Evolutionary conservation across 2,329 filamentous ascomycete genomes (phyloP), one percentile per base, ranked within the genome.

Genomic region (Fusarium annulatum): DNA sequence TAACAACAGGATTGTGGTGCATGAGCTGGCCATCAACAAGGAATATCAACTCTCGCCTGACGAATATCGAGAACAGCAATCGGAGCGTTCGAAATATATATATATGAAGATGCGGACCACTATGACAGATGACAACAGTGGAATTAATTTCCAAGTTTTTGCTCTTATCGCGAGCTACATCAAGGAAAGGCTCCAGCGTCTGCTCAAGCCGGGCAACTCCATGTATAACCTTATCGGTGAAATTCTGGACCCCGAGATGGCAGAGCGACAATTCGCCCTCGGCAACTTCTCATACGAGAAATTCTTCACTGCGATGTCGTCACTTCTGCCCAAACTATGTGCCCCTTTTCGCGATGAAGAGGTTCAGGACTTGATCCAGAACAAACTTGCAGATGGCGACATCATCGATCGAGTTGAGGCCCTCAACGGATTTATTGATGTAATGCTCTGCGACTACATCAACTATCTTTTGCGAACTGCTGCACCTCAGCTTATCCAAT

Each of bases 221-320:
- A 93, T 95, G 88, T 88, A 95, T 79, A 91, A 87, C 6, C 87
- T 94, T 49, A 94, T 96, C 66, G 90, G 90, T 5, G 93, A 95
- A 78, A 89, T 93, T 2, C 84, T 96, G 30, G 94, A 96, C 74
- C 89, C 91, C 2, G 91, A 94, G 43, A 86, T 93, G 70, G 91
- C 94, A 34, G 86, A 88, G 69, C 88, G 87, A 45, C 92, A 95
- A 73, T 94, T 93, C 77, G 85, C 85, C 15, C 87, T 90, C 61
- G 93, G 93, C 19, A 90, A 89, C 56, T 96, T 96, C 80, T 95
- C 93, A 0, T 95, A 95, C 73, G 91, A 93, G 73, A 92, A 90
- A 66, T 95, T 96, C 82, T 96, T 96, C 79, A 84, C 87, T 4
- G 93, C 94, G 71, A 94, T 96, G 87, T 90, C 90, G 3, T 88